Conservation (phyloP, 2,329 filamentous ascomycete species). For the Epichloe gansuensis region DNA sequence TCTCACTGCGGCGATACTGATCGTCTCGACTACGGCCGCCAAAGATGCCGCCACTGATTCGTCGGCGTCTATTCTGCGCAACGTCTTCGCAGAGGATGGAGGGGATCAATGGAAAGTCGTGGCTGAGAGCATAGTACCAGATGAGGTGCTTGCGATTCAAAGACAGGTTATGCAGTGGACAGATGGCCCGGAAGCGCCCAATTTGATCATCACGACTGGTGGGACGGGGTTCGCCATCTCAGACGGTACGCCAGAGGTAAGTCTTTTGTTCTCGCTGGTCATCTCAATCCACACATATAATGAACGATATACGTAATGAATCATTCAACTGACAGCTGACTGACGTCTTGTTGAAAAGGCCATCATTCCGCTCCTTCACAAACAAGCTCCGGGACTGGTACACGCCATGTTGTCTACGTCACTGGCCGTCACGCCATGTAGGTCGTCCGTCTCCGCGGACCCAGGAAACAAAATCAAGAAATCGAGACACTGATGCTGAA, state of each 20-base stretch:
- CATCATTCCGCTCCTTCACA: constrained; percentile 65
- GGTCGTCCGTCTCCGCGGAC: constrained; percentile 18
- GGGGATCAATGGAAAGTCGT: constrained; percentile 58
- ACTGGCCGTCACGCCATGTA: constrained; percentile 77
- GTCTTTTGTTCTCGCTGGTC: background rate
- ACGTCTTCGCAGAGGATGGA: constrained; percentile 56
- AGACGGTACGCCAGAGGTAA: constrained; percentile 80
- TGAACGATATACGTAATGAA: no score
- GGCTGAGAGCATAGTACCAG: constrained; percentile 63
- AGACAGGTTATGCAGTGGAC: constrained; percentile 58
- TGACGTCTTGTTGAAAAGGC: constrained; percentile 37
- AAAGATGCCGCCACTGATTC: constrained; percentile 68
- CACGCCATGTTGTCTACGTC: constrained; percentile 88
- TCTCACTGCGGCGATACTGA: constrained; percentile 64
- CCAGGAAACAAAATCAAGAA: no score
- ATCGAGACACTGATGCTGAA: no score
- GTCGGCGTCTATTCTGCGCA: constrained; percentile 51
- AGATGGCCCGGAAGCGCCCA: constrained; percentile 49
- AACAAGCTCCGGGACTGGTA: constrained; percentile 79
- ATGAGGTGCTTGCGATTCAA: constrained; percentile 65
- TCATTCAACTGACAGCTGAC: background rate
- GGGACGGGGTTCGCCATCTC: constrained; percentile 83
- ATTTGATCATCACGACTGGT: constrained; percentile 78
- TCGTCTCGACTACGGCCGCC: constrained; percentile 84
- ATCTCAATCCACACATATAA: no score